Base-by-base conservation (phyloP, 176 grass and related monocot genomes). In the Rhynchospora tenuis region DNA sequence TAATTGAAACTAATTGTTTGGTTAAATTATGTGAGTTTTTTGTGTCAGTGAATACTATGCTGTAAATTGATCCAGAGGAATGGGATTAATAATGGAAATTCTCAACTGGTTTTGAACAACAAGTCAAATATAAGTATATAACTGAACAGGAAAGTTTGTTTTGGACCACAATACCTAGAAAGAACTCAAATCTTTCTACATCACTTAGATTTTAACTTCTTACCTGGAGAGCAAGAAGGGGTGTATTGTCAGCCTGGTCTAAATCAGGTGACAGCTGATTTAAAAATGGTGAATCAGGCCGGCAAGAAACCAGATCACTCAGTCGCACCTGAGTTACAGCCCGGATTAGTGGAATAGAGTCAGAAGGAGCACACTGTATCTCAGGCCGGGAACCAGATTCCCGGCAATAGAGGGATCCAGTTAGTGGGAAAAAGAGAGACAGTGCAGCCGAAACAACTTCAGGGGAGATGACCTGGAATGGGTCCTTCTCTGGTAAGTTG, bases 211-310 rank as follows among this genome's bases (percentile, higher is more conserved):
- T 72, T 4, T 24, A 73, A 26, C 11, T 73, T 50, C 70, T 23
- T 64, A 81, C 82, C 83, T 97, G 90, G 48, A 94, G 78, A 60
- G 86, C 86, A 50, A 94, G 86, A 71, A 42, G 87, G 3, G 44
- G 76, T 14, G 3, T 24, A 15, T 42, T 73, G 65, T 84, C 76
- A 0, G 73, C 19, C 16, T 72, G 80, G 12, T 6, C 55, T 45
- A 59, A 45, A 46, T 85, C 42, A 38, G 94, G 91, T 56, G 79
- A 81, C 68, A 97, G 88, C 7, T 42, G 27, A 52, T 89, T 59
- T 45, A 93, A 78, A 31, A 90, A 73, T 28, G 84, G 38, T 6
- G 90, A 90, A 59, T 28, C 84, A 1, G 88, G 91, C 16, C 0
- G 28, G 58, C 90, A 88, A 1, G 85, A 68, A 67, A 79, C 77